phyloP scores from a whole-genome alignment of 352 stramenopile genomes.

The Phytophthora pisi region DNA sequence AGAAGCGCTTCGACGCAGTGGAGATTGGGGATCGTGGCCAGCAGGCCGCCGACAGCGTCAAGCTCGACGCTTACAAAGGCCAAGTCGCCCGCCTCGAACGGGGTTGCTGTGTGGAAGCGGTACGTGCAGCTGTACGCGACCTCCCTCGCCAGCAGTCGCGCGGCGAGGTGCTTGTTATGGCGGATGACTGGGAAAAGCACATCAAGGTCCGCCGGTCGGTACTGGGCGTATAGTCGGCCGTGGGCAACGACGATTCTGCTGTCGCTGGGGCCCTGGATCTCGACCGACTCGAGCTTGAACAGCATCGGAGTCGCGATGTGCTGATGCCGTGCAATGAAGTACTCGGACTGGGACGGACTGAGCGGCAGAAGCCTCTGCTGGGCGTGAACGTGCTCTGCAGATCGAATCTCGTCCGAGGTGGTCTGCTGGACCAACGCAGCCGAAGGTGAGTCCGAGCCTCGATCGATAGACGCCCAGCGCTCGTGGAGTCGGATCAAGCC shows the following conservation, averaged over 20 bases:
- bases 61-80: constrained; percentile 36
- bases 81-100: constrained; percentile 18
- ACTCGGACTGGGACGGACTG: constrained; percentile 28
- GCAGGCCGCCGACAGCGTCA: constrained; percentile 27
- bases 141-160: constrained; percentile 28
- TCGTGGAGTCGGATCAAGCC: constrained; percentile 25
- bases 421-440: neutral
- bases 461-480: constrained; percentile 24
- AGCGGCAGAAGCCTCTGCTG: constrained; percentile 4
- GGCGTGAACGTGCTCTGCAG: constrained; percentile 13
- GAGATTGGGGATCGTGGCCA: constrained; percentile 22
- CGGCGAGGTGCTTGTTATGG: constrained; percentile 28
- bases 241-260: constrained; percentile 32
- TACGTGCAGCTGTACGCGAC: constrained; percentile 37
- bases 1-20: constrained; percentile 34
- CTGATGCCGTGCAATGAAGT: constrained; percentile 30
- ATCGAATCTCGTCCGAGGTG: constrained; percentile 23
- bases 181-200: constrained; percentile 24
- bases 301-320: constrained; percentile 17
- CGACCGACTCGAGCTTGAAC: constrained; percentile 34
- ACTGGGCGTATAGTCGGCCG: constrained; percentile 20
- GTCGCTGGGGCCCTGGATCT: constrained; percentile 29
- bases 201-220: constrained; percentile 21
- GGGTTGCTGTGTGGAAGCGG: constrained; percentile 30
- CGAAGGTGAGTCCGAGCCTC: neutral